These are phyloP conservation scores for Arthroderma sp. DNA, from an alignment of 2,329 filamentous ascomycete species.

Conservation along the genomic window DNA sequence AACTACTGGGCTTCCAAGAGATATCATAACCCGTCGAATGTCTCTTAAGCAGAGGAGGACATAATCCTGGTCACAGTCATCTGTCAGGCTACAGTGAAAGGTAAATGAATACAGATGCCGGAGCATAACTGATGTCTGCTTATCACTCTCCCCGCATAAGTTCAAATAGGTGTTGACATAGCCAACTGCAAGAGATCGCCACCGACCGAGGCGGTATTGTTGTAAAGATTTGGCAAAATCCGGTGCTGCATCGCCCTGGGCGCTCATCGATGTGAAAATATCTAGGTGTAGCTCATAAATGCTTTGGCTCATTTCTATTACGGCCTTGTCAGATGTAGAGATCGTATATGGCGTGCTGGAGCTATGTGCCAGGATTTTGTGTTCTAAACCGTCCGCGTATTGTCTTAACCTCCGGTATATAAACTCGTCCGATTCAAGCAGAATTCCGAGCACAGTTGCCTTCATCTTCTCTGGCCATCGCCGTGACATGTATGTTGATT, in stretches of 20 bases:
- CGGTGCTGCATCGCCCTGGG: slow-evolving; percentile 44
- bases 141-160: slow-evolving; percentile 16
- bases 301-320: slow-evolving; percentile 43
- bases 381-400: slow-evolving; percentile 18
- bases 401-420: slow-evolving; percentile 30
- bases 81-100: slow-evolving; percentile 45
- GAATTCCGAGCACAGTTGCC: slow-evolving; percentile 38
- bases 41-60: slow-evolving; percentile 50
- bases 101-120: slow-evolving; percentile 56
- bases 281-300: slow-evolving; percentile 57
- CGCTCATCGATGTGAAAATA: slow-evolving; percentile 49
- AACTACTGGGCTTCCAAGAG: slow-evolving; percentile 33
- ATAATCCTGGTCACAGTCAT: slow-evolving; percentile 44
- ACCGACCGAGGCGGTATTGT: slow-evolving; percentile 46
- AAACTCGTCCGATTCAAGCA: slow-evolving; percentile 42
- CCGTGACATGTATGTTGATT: slow-evolving; percentile 40
- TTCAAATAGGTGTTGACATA: slow-evolving; percentile 34
- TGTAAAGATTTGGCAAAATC: slow-evolving; percentile 39
- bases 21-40: slow-evolving; percentile 41
- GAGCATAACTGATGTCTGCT: slow-evolving; percentile 35
- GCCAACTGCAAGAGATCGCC: slow-evolving; percentile 45
- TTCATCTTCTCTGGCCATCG: slow-evolving; percentile 45
- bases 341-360: slow-evolving; percentile 16
- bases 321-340: slow-evolving; percentile 19
- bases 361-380: slow-evolving; percentile 15